Percentiles rank a stretch among this genome's conserved stretches.
Conservation (phyloP, 2,329 filamentous ascomycete species). For the Fusarium luffae region DNA sequence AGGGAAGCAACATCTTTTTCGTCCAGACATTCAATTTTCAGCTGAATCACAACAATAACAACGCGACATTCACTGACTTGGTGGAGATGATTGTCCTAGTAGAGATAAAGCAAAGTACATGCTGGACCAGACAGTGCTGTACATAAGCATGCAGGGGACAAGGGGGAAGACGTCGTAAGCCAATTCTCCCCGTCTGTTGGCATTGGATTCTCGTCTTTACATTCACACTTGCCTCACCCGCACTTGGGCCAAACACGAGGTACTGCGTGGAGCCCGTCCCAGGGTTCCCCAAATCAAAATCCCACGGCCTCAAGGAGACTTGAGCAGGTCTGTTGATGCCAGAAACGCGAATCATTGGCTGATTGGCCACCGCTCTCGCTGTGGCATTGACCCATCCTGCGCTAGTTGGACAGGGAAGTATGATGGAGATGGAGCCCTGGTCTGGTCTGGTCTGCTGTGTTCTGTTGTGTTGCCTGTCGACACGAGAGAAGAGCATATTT, state of each 20-base stretch:
- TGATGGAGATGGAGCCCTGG: conserved; percentile 39
- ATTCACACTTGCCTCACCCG: conserved; percentile 33
- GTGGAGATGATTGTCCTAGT: conserved; percentile 31
- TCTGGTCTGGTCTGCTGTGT: conserved; percentile 1
- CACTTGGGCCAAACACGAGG: conserved; percentile 45
- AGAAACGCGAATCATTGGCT: conserved; percentile 29
- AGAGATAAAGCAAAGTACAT: conserved; percentile 20
- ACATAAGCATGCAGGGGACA: conserved; percentile 39
- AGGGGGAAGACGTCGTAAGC: conserved; percentile 40
- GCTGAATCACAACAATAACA: conserved; percentile 13
- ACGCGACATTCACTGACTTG: conserved; percentile 15
- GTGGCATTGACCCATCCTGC: conserved; percentile 47
- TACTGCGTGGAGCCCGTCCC: conserved; percentile 43
- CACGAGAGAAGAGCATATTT: background rate
- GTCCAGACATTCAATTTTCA: conserved; percentile 4
- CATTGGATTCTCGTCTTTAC: conserved; percentile 8
- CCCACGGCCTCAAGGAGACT: conserved; percentile 40
- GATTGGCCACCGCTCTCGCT: conserved; percentile 45
- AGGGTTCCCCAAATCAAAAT: conserved; percentile 48
- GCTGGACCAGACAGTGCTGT: conserved; percentile 5
- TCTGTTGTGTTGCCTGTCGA: conserved; percentile 1
- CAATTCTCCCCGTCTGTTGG: conserved; percentile 19
- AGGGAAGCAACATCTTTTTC: conserved; percentile 5
- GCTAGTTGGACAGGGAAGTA: conserved; percentile 39
- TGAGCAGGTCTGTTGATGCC: conserved; percentile 47